Conservation (phyloP, 805 yeast genomes). For the Candida sakaeoensis region DNA sequence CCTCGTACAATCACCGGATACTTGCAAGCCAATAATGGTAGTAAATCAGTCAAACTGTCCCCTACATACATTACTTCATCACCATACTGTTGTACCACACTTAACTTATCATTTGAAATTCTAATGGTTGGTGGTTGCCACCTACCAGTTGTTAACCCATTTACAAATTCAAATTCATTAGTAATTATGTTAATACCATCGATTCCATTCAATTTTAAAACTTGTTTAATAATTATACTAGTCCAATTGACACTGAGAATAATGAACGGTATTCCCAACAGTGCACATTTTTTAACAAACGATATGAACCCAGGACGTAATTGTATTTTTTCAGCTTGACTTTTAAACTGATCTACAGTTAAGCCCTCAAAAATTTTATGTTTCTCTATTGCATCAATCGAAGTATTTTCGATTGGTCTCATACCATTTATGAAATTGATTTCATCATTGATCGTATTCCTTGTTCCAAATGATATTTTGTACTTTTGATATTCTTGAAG, state of each 20-base stretch:
- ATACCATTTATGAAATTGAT: constrained; percentile 43
- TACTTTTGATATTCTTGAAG: constrained; percentile 29
- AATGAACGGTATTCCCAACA: constrained; percentile 29
- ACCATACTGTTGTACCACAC: constrained; percentile 13
- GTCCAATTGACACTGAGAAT: constrained; percentile 67
- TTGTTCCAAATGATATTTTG: constrained; percentile 22
- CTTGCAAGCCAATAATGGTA: constrained; percentile 46
- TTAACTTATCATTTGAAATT: constrained; percentile 53
- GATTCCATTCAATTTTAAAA: constrained; percentile 20
- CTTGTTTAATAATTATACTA: constrained; percentile 39
- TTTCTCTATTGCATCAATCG: constrained; percentile 41
- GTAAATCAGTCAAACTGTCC: constrained; percentile 58
- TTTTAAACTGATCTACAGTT: constrained; percentile 21
- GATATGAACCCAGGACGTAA: constrained; percentile 38
- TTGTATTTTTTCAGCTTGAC: constrained; percentile 33
- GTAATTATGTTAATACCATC: constrained; percentile 32
- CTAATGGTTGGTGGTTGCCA: constrained; percentile 29
- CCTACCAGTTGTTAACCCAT: constrained; percentile 25
- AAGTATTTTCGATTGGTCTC: constrained; percentile 44
- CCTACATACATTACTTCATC: constrained; percentile 47
- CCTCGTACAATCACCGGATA: constrained; percentile 45
- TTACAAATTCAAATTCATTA: constrained; percentile 47
- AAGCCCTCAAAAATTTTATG: constrained; percentile 42
- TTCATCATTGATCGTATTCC: constrained; percentile 39
- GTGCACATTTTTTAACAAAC: constrained; percentile 22